Conservation (phyloP, 352 stramenopile genomes). For the Phytopythium chamaehyphon region DNA sequence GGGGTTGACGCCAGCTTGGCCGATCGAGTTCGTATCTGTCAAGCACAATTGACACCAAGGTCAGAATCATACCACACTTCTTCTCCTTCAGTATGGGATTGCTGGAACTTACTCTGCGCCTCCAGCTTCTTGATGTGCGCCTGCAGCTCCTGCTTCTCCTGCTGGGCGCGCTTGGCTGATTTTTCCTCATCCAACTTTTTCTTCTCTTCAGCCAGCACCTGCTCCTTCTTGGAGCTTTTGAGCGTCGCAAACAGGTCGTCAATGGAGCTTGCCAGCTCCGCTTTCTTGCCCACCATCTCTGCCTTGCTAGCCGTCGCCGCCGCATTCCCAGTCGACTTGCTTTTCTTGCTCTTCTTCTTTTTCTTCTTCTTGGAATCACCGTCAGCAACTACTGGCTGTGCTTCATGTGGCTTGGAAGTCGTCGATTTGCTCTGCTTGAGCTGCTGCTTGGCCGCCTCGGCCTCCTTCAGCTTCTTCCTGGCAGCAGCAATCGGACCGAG, state of each 20-base stretch:
- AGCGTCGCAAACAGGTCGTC: constrained; percentile 77
- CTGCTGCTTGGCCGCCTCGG: background rate
- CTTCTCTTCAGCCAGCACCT: constrained; percentile 47
- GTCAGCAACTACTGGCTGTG: background rate
- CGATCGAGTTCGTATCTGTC: constrained; percentile 78
- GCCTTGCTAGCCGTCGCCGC: background rate
- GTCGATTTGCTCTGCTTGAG: too few relatives aligned
- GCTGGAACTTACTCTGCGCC: constrained; percentile 53
- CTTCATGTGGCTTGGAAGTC: too few relatives aligned
- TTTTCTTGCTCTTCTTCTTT: constrained; percentile 67
- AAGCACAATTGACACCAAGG: constrained; percentile 5
- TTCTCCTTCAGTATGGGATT: too few relatives aligned
- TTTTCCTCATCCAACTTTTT: constrained; percentile 47
- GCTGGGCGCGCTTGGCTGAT: constrained; percentile 31
- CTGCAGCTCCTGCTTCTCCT: constrained; percentile 62
- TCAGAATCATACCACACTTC: too few relatives aligned
- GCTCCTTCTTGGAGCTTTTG: constrained; percentile 75
- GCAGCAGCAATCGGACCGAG: background rate
- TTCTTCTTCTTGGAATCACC: constrained; percentile 16
- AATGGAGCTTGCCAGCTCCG: constrained; percentile 46
- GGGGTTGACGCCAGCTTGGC: constrained; percentile 46
- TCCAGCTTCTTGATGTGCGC: constrained; percentile 83
- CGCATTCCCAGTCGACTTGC: background rate
- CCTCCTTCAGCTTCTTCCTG: background rate
- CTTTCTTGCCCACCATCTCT: background rate